Evolutionary conservation across 805 yeast species (phyloP).

Genomic region (Lachancea lanzarotensis): DNA sequence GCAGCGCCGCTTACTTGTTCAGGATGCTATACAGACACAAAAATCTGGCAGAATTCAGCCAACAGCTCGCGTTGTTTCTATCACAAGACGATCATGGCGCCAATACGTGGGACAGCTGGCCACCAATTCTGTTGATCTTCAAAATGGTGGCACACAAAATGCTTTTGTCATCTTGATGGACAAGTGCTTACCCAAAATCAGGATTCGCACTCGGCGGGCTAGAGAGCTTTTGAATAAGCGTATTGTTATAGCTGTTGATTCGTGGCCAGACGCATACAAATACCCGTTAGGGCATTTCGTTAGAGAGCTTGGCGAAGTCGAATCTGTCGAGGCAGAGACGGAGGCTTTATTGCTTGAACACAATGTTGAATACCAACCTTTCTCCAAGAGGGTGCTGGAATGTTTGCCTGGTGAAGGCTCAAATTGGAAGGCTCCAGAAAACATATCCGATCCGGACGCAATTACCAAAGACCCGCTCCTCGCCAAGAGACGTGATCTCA

Average conservation of each 20-base stretch:
- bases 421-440: slow-evolving; percentile 82
- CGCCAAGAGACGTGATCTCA: slow-evolving; percentile 67
- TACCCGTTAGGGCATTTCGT: slow-evolving; percentile 95
- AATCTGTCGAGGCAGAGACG: slow-evolving; percentile 90
- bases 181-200: slow-evolving; percentile 73
- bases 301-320: slow-evolving; percentile 81
- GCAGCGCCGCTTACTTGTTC: slow-evolving; percentile 57
- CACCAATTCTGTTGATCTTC: slow-evolving; percentile 60
- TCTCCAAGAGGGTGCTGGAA: slow-evolving; percentile 81
- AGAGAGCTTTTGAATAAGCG: slow-evolving; percentile 78
- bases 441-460: slow-evolving; percentile 47
- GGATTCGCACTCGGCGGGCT: slow-evolving; percentile 84
- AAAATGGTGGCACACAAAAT: slow-evolving; percentile 57
- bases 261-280: slow-evolving; percentile 81
- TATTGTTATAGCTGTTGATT: slow-evolving; percentile 85
- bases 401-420: slow-evolving; percentile 94
- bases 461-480: slow-evolving; percentile 42
- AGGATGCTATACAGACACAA: slow-evolving; percentile 66
- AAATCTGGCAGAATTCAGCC: slow-evolving; percentile 58
- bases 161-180: slow-evolving; percentile 90
- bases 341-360: slow-evolving; percentile 91
- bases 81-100: slow-evolving; percentile 89
- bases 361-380: slow-evolving; percentile 94
- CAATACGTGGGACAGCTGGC: slow-evolving; percentile 91
- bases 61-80: slow-evolving; percentile 89